Evolutionary conservation across 257 asterid genomes (phyloP).

Genomic region (Ehretia macrophylla): DNA sequence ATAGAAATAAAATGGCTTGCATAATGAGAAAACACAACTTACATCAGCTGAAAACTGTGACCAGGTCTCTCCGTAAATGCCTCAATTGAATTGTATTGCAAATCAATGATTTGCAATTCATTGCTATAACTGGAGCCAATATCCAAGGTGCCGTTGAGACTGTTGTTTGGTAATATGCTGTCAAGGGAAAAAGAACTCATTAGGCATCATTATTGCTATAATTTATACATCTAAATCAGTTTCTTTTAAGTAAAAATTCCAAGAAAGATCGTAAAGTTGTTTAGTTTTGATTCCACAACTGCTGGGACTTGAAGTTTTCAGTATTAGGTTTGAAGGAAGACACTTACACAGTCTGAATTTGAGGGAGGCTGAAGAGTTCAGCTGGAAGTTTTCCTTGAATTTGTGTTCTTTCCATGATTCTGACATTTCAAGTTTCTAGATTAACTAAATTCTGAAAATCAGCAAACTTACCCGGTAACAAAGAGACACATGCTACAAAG

Average conservation of each 20-base stretch:
- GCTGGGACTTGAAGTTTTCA: too few relatives aligned
- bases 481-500: not conserved
- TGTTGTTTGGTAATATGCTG: constrained; percentile 23
- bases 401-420: constrained; percentile 22
- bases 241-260: not conserved
- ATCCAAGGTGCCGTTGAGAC: constrained; percentile 22
- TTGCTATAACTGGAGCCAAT: constrained; percentile 16
- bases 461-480: not conserved
- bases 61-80: constrained; percentile 4
- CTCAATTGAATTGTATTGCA: constrained; percentile 25
- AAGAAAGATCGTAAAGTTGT: not conserved
- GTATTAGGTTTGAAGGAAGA: not conserved
- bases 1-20: not conserved
- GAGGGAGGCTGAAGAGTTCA: constrained; percentile 22
- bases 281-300: not conserved
- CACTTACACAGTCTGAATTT: constrained; percentile 26
- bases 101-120: constrained; percentile 21
- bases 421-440: constrained; percentile 1
- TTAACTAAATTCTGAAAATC: not conserved
- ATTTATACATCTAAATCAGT: not conserved
- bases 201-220: constrained; percentile 3
- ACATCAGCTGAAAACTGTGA: constrained; percentile 13
- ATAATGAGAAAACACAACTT: constrained; percentile 14
- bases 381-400: constrained; percentile 22
- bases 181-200: not conserved